Percentiles rank a stretch among this genome's conserved stretches.
phyloP scores from a whole-genome alignment of 306 rosid genomes.

The Quercus berberidifolia region DNA sequence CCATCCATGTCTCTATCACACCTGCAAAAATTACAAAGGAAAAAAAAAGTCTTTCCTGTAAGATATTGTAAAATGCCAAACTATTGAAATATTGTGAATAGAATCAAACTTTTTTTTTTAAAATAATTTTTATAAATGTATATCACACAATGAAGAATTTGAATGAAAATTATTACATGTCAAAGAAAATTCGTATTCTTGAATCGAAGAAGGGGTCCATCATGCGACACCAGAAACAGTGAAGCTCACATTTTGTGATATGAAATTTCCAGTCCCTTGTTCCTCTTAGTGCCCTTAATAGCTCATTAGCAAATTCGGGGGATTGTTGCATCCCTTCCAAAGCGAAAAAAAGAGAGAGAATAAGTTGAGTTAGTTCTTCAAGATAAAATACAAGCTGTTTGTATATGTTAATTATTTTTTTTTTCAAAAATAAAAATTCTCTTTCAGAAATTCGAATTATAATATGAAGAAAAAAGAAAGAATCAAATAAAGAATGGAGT shows the following conservation, averaged over 20 bases:
- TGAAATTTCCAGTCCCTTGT: conserved; percentile 44
- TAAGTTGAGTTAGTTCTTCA: conserved; percentile 8
- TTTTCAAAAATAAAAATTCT: too few relatives aligned
- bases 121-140: neutral
- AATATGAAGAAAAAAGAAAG: too few relatives aligned
- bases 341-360: neutral
- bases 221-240: conserved; percentile 51
- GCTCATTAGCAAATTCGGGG: conserved; percentile 57
- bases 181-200: conserved; percentile 66
- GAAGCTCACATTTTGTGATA: conserved; percentile 59
- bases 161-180: conserved; percentile 45
- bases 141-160: neutral
- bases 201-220: conserved; percentile 48
- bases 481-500: too few relatives aligned
- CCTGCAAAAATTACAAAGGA: conserved; percentile 33
- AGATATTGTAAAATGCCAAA: too few relatives aligned
- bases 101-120: too few relatives aligned
- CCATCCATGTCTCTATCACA: conserved; percentile 79
- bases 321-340: conserved; percentile 72
- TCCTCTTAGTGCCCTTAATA: conserved; percentile 63
- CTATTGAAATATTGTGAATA: too few relatives aligned
- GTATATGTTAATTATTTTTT: too few relatives aligned
- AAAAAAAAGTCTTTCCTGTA: neutral
- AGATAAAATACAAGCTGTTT: too few relatives aligned
- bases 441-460: too few relatives aligned